These are phyloP conservation scores for Solanum pennellii DNA, from an alignment of 257 asterid genomes.

Conservation along the genomic window DNA sequence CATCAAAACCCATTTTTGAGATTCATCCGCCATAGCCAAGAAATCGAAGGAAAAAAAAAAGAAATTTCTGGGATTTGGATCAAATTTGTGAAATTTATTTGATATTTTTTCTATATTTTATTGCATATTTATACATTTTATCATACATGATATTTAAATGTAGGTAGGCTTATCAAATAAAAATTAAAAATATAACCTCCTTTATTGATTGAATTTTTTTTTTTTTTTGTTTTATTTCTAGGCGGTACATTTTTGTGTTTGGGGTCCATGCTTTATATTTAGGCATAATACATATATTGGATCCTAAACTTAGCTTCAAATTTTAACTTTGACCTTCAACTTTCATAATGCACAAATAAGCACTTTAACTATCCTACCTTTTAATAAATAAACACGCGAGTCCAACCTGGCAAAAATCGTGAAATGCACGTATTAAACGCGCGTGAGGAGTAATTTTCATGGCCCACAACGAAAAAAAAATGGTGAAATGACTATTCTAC, in stretches of 20 bases:
- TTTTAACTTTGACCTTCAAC: no score
- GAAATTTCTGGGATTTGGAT: background rate
- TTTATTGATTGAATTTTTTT: background rate
- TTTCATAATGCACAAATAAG: no score
- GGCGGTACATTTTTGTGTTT: background rate
- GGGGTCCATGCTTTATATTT: no score
- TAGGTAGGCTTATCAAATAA: background rate
- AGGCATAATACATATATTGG: no score
- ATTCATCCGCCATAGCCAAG: background rate
- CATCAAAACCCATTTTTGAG: conserved; percentile 48
- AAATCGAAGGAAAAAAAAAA: background rate
- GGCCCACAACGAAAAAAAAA: no score
- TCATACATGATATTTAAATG: background rate
- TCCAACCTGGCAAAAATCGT: no score
- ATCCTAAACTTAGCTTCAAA: no score
- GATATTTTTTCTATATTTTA: background rate
- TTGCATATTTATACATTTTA: background rate
- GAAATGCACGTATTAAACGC: no score
- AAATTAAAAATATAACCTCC: background rate
- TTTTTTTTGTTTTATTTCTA: background rate
- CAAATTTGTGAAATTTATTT: background rate
- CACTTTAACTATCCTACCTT: no score
- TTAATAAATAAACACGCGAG: no score
- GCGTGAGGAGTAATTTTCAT: no score
- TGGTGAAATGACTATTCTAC: no score